A percentile compares a stretch with the other conserved stretches of the same genome.
Evolutionary conservation across 768 basidiomycete genomes (phyloP).

Genomic region (Mycena galopus): DNA sequence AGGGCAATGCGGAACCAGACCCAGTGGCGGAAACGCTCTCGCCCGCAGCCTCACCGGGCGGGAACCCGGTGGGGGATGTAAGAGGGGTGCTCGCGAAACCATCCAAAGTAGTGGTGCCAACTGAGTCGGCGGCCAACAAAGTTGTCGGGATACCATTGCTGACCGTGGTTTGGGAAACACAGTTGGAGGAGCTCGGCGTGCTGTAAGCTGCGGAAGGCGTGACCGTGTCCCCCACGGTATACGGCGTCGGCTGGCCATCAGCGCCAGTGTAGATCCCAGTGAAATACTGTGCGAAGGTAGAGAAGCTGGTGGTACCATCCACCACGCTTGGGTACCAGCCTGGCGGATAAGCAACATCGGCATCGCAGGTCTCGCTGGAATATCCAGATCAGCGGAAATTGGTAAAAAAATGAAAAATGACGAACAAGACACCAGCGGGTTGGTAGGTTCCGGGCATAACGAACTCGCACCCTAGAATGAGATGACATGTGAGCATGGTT

Average conservation of each 20-base stretch:
- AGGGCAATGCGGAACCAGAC: too few relatives aligned
- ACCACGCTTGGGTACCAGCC: conserved; percentile 60
- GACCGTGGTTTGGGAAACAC: conserved; percentile 52
- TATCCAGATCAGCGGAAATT: not conserved
- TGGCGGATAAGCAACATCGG: conserved; percentile 61
- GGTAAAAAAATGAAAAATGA: not conserved
- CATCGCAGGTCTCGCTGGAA: conserved; percentile 57
- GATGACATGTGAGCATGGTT: conserved; percentile 42
- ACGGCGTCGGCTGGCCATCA: conserved; percentile 38
- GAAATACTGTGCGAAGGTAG: conserved; percentile 58
- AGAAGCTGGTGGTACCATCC: conserved; percentile 54
- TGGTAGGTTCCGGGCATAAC: conserved; percentile 64
- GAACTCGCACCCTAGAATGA: conserved; percentile 57
- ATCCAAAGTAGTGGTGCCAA: not conserved
- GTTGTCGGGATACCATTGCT: conserved; percentile 54
- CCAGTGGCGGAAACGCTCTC: not conserved
- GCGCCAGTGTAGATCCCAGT: conserved; percentile 52
- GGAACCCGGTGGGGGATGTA: not conserved
- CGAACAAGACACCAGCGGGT: conserved; percentile 57
- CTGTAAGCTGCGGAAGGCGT: conserved; percentile 52
- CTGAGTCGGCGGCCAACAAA: conserved; percentile 16
- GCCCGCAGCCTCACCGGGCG: not conserved
- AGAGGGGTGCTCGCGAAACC: conserved; percentile 22
- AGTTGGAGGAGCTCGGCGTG: conserved; percentile 58
- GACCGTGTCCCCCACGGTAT: conserved; percentile 56